These are phyloP conservation scores for Saprolegnia diclina DNA, from an alignment of 352 stramenopile genomes.

Conservation along the genomic window DNA sequence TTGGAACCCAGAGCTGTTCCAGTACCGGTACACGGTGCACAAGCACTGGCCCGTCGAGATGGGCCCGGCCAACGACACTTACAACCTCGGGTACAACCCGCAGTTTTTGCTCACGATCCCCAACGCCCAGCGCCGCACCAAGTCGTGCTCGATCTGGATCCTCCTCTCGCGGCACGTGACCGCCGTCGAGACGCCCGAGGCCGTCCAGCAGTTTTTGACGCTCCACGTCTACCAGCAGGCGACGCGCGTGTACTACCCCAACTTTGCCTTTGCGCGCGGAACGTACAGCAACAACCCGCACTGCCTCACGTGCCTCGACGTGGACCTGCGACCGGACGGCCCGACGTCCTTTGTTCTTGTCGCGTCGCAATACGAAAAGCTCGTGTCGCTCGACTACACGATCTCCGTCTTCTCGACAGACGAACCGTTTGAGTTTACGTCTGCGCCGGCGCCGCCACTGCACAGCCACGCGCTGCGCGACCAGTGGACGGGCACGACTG, in stretches of 20 bases:
- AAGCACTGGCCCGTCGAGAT: constrained; percentile 76
- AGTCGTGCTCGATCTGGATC: constrained; percentile 80
- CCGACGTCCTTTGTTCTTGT: constrained; percentile 74
- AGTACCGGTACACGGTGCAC: constrained; percentile 69
- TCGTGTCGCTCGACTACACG: constrained; percentile 83
- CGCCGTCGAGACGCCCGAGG: constrained; percentile 49
- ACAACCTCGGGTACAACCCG: constrained; percentile 90
- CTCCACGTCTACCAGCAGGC: constrained; percentile 82
- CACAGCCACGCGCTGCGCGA: constrained; percentile 2
- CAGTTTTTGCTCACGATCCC: constrained; percentile 87
- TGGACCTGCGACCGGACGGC: constrained; percentile 47
- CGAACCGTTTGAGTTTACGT: constrained; percentile 17
- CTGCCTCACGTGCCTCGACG: constrained; percentile 81
- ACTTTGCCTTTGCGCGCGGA: constrained; percentile 66
- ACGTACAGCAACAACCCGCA: constrained; percentile 93
- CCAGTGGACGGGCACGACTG: constrained; percentile 1
- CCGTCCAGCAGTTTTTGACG: constrained; percentile 77
- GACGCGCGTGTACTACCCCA: constrained; percentile 79
- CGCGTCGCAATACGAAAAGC: constrained; percentile 90
- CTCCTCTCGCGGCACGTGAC: constrained; percentile 91
- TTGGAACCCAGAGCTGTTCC: constrained; percentile 93
- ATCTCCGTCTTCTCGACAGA: constrained; percentile 77
- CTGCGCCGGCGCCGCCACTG: not conserved
- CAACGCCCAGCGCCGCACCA: constrained; percentile 27
- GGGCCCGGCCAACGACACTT: constrained; percentile 84